These are phyloP conservation scores for Begonia masoniana DNA, from an alignment of 306 rosid genomes.

Conservation along the genomic window DNA sequence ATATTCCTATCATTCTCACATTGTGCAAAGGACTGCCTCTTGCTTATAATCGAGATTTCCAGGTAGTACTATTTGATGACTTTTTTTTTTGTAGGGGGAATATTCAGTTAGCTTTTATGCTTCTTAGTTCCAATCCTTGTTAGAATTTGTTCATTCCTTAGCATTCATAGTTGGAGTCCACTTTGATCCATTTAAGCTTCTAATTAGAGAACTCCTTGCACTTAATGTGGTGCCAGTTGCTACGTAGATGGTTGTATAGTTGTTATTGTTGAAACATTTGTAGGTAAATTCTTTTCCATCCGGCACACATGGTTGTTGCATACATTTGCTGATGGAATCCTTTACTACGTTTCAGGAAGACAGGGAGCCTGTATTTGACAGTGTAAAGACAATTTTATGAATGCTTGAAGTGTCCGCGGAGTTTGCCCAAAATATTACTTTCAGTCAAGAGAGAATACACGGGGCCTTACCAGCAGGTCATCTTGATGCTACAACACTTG, in stretches of 20 bases:
- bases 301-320: not conserved
- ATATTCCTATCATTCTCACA: too few relatives aligned
- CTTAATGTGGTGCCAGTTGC: too few relatives aligned
- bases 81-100: too few relatives aligned
- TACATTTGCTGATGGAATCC: not conserved
- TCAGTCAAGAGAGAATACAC: conserved; percentile 61
- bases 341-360: conserved; percentile 54
- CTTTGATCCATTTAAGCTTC: too few relatives aligned
- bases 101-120: too few relatives aligned
- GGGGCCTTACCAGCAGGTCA: conserved; percentile 86
- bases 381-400: conserved; percentile 79
- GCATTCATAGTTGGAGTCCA: not conserved
- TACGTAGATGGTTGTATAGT: too few relatives aligned
- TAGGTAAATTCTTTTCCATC: too few relatives aligned
- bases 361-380: conserved; percentile 91
- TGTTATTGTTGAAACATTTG: too few relatives aligned
- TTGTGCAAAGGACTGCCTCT: conserved; percentile 98
- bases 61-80: conserved; percentile 29
- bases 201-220: too few relatives aligned
- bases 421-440: conserved; percentile 72
- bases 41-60: conserved; percentile 94
- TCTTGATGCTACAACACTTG: conserved; percentile 98
- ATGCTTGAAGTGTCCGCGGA: conserved; percentile 97
- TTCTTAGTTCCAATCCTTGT: too few relatives aligned
- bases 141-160: not conserved